Base-by-base conservation (phyloP, 208 protist genomes). In the Tritrichomonas musculus region DNA sequence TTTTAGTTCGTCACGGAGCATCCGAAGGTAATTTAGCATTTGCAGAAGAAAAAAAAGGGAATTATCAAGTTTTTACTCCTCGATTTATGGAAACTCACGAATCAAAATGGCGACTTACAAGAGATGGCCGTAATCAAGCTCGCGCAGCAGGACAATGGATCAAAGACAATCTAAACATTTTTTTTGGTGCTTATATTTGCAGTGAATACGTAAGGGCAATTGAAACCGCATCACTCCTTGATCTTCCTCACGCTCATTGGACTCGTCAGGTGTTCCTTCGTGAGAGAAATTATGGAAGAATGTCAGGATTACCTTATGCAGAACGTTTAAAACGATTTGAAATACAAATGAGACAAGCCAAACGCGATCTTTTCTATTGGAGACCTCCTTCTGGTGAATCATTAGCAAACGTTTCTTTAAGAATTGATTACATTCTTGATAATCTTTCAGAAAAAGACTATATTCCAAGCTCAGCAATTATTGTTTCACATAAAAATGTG, bases 371-470 rank as follows among this genome's bases (percentile, higher is more conserved):
- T 33, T 88, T 88, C 47, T 88, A 88, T 39, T 88, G 77, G 77
- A 88, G 44, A 57, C 77, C 77, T 60, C 77, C 77, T 25, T 55
- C 39, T 39, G 77, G 77, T 39, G 77, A 88, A 88, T 88, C 77
- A 27, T 33, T 88, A 8, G 77, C 77, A 57, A 47, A 88, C 39
- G 41, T 88, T 57, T 41, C 77, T 88, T 39, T 88, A 20, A 53
- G 77, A 88, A 36, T 88, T 57, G 77, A 88, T 57, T 88, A 88
- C 57, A 88, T 88, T 57, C 44, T 88, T 88, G 77, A 49, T 14
- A n/a, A 44, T 33, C 8, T 88, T n/a, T 47, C 44, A 39, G 17
- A 88, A 4, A 57, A 44, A 27, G 2, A 1, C 9, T 25, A 57
- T 33, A 33, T 22, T 39, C 77, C 77, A 39, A 88, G 77, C 57